phyloP scores from a whole-genome alignment of 2,329 filamentous ascomycete genomes.

The Cordyceps javanica region DNA sequence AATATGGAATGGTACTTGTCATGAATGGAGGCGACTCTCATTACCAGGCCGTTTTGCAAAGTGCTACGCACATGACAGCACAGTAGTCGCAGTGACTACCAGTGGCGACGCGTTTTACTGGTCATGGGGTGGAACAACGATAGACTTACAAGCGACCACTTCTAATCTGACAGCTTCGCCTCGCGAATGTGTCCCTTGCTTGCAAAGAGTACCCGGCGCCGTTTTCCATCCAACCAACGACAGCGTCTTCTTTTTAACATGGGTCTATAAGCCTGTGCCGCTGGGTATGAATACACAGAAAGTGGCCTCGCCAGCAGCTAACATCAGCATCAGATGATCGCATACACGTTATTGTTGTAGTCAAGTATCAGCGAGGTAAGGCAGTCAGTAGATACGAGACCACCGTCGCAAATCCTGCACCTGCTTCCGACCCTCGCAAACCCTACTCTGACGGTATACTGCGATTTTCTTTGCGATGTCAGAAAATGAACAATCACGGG shows the following conservation, averaged over 20 bases:
- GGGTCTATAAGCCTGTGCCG: neutral
- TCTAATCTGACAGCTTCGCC: conserved; percentile 1
- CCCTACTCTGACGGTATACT: conserved; percentile 4
- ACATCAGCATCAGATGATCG: neutral
- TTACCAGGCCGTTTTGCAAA: conserved; percentile 5
- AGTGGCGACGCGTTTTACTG: conserved; percentile 8
- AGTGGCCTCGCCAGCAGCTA: neutral
- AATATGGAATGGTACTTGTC: neutral
- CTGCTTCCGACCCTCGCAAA: neutral
- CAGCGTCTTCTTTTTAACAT: neutral
- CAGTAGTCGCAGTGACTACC: neutral
- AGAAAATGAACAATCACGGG: conserved; percentile 10
- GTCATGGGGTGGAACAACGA: conserved; percentile 1
- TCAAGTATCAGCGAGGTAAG: conserved; percentile 4
- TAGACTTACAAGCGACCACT: neutral
- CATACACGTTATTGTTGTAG: conserved; percentile 7
- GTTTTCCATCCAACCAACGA: conserved; percentile 3
- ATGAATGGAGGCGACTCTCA: conserved; percentile 8
- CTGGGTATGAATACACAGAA: neutral
- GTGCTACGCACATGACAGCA: neutral
- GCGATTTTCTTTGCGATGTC: conserved; percentile 10
- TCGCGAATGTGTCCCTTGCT: neutral
- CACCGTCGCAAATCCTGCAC: neutral
- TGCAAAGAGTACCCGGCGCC: conserved; percentile 3
- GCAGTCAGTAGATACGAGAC: conserved; percentile 5